Base-by-base conservation (phyloP, 305 asterid genomes). In the Monarda citriodora region DNA sequence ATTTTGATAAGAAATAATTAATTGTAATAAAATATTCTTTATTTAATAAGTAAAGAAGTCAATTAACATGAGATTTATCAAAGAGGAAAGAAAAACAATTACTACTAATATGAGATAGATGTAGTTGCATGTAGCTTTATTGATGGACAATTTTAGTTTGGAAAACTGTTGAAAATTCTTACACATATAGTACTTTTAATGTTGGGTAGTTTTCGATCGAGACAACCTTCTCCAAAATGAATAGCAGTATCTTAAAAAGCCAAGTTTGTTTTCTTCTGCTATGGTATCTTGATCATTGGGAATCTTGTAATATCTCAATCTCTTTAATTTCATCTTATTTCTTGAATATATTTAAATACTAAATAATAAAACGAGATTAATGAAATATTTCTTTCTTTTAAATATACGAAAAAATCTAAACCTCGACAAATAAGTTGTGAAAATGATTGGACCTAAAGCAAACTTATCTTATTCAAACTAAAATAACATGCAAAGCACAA, bases 381-480 rank as follows among this genome's bases (percentile, higher is more conserved):
- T n/a, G n/a, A n/a, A 31, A 8, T 31, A 34, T 34, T 34, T 34
- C 9, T 34, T 34, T 9, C 32, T 8, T 5, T 25, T 34, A 12
- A 2, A 3, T 53, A 9, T 3, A 53, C 9, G 5, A n/a, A 53
- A 1, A 0, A 55, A 36, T 34, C 31, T 34, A 55, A 55, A 55
- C 17, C 31, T 34, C 12, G 31, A 9, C 18, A 36, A 26, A 12
- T 12, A 17, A 55, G 31, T 18, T 12, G 32, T 34, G 46, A 20
- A 55, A 36, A 55, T 55, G 25, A 55, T 34, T 36, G 47, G 13
- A 55, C 60, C 26, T 5, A 34, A 55, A 34, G 41, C 15, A n/a
- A 40, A 40, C 6, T 12, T 40, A 12, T 40, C 45, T 34, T 34
- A 34, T 34, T 34, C 38, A 34, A 34, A 34, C 1, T 34, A 34